Conservation (phyloP, 208 protist species). For the Trypanosoma theileri region DNA sequence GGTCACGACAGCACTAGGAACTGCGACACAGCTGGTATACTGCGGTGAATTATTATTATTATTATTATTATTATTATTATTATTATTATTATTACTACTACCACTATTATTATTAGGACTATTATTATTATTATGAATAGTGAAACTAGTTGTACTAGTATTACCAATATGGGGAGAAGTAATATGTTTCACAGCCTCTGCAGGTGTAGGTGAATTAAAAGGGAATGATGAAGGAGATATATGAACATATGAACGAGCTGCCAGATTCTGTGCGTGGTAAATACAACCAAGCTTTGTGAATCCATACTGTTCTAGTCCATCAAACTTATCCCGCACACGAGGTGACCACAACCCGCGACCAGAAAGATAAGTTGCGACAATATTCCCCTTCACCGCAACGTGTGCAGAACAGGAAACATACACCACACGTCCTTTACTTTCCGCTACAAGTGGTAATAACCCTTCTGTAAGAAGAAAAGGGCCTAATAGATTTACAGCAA, state of each 20-base stretch:
- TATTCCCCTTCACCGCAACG: conserved; percentile 57
- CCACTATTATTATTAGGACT: conserved; percentile 11
- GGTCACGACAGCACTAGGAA: conserved; percentile 74
- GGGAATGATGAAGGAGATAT: conserved; percentile 12
- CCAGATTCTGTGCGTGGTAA: conserved; percentile 79
- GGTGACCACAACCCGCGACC: conserved; percentile 69
- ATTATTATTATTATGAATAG: conserved; percentile 4
- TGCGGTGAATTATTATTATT: conserved; percentile 30
- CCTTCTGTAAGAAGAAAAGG: conserved; percentile 80
- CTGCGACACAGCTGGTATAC: conserved; percentile 70
- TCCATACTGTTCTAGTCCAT: conserved; percentile 82
- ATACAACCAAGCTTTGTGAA: conserved; percentile 87
- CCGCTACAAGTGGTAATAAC: conserved; percentile 67
- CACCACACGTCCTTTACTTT: conserved; percentile 62
- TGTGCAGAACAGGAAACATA: conserved; percentile 77
- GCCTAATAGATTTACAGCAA: conserved; percentile 76
- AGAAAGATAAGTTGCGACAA: conserved; percentile 62
- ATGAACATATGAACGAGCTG: conserved; percentile 56
- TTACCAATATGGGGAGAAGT: neutral
- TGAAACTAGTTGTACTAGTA: neutral
- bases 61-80: conserved; percentile 14
- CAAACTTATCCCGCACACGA: conserved; percentile 59
- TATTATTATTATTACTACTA: conserved; percentile 16
- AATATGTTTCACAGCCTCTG: conserved; percentile 24
- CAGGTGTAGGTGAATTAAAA: conserved; percentile 1